These are phyloP conservation scores for Neofusicoccum sp. DNA, from an alignment of 2,329 filamentous ascomycete species.

Conservation along the genomic window DNA sequence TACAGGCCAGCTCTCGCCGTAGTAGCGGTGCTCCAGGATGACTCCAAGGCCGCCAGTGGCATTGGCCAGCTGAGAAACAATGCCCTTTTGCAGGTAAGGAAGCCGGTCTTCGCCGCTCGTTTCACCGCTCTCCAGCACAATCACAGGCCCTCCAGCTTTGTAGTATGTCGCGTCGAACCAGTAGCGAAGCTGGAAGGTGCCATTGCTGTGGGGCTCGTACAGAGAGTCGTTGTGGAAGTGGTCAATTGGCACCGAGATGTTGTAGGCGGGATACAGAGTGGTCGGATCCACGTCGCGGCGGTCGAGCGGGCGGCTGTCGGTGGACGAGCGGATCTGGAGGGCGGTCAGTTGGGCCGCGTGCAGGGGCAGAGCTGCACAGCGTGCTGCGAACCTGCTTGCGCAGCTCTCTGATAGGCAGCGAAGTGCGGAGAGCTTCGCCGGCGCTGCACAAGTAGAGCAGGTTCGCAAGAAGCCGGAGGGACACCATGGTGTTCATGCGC, in stretches of 20 bases:
- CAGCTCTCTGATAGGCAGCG: constrained; percentile 2
- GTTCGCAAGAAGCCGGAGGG: background rate
- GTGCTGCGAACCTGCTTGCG: constrained; percentile 8
- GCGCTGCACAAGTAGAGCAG: background rate
- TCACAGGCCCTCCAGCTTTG: constrained; percentile 73
- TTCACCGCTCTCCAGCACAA: constrained; percentile 74
- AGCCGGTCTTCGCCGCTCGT: constrained; percentile 62
- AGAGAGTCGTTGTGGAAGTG: constrained; percentile 78
- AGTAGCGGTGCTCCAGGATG: constrained; percentile 84
- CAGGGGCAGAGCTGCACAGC: background rate
- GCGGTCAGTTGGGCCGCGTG: background rate
- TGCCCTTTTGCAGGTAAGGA: constrained; percentile 72
- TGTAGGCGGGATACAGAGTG: constrained; percentile 48
- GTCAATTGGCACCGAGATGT: constrained; percentile 63
- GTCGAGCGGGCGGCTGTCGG: background rate
- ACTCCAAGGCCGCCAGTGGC: constrained; percentile 74
- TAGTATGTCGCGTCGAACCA: constrained; percentile 81
- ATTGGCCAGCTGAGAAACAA: constrained; percentile 67
- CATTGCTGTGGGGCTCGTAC: constrained; percentile 74
- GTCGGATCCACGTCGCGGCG: constrained; percentile 31
- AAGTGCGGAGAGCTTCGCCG: background rate
- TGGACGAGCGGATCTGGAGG: background rate
- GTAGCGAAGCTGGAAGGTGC: constrained; percentile 69
- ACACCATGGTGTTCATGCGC: background rate
- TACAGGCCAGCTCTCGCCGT: constrained; percentile 71